Base-by-base conservation (phyloP, 1,284 basidiomycete genomes). In the Melampsora occidentalis region DNA sequence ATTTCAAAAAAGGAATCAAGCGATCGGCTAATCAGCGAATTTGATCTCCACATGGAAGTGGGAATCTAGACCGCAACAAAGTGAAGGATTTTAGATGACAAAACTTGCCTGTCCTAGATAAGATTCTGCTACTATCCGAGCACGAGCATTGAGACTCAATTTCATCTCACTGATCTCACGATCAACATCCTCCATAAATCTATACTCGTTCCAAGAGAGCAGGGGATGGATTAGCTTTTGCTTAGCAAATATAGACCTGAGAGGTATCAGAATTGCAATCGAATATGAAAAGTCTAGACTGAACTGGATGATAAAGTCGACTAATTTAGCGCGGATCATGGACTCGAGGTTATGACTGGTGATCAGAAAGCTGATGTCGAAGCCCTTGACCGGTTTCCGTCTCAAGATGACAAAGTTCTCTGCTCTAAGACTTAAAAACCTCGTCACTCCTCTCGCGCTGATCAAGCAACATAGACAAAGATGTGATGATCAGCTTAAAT, bases 311-410 rank as follows among this genome's bases (percentile, higher is more conserved):
- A 99, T 97, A 85, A 99, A 99, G 85, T 99, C 97, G 62, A 99
- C 97, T 73, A 99, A 90, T 86, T 98, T 99, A 85, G 99, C 95
- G 86, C 99, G 99, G 80, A 98, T 86, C 94, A 99, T 97, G 2
- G 92, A 92, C 83, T 99, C 96, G 31, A 94, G 89, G 83, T 99
- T 94, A 78, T 90, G 90, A 84, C 98, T 98, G 77, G 97, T 98
- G 83, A 99, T 97, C 79, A 99, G 86, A 87, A 99, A 99, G 6
- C 93, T 96, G 80, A 99, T 99, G 81, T 99, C 97, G 81, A 97
- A 99, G 77, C 95, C 94, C 92, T 96, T 80, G 65, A 99, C 90
- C 22, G 97, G 93, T 84, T 96, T 97, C 83, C 97, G 87, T 82
- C 97, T 88, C 81, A 99, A 87, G 79, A 99, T 93, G 75, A 99